These are phyloP conservation scores for Excoecaria agallocha DNA, from an alignment of 345 rosid species.

Conservation along the genomic window DNA sequence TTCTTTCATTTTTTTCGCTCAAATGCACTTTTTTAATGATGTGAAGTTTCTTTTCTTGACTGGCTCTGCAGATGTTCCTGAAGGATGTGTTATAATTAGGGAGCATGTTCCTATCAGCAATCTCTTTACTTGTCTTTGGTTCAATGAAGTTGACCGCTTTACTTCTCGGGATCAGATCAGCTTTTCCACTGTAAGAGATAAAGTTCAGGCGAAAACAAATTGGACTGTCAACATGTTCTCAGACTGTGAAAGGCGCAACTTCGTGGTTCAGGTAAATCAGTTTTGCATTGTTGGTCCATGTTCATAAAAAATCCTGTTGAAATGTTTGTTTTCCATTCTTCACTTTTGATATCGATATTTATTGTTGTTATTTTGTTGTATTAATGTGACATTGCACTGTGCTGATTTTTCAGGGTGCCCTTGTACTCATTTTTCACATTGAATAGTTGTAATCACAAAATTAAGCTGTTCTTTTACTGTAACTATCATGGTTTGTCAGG, in stretches of 20 bases:
- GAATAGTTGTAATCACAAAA: no score
- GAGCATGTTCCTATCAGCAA: conserved; percentile 94
- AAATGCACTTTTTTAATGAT: neutral
- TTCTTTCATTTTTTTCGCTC: no score
- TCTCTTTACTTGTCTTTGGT: conserved; percentile 96
- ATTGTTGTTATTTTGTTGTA: no score
- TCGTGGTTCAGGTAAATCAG: conserved; percentile 82
- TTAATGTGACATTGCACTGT: no score
- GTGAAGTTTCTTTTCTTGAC: conserved; percentile 6
- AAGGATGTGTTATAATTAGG: conserved; percentile 93
- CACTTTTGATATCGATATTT: no score
- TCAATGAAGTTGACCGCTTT: conserved; percentile 94
- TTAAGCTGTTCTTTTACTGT: no score
- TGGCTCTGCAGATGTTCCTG: conserved; percentile 86
- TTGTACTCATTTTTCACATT: no score
- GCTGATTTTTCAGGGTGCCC: no score
- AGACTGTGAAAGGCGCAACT: conserved; percentile 96
- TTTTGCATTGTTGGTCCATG: neutral
- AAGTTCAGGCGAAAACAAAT: conserved; percentile 64
- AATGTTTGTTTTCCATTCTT: no score
- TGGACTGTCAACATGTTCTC: conserved; percentile 88
- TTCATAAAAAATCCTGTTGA: neutral
- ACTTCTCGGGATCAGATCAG: conserved; percentile 97
- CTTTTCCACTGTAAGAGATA: conserved; percentile 91
- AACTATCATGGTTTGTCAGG: no score